phyloP scores from a whole-genome alignment of 2,329 filamentous ascomycete species.

The Amauroascus verrucosus region DNA sequence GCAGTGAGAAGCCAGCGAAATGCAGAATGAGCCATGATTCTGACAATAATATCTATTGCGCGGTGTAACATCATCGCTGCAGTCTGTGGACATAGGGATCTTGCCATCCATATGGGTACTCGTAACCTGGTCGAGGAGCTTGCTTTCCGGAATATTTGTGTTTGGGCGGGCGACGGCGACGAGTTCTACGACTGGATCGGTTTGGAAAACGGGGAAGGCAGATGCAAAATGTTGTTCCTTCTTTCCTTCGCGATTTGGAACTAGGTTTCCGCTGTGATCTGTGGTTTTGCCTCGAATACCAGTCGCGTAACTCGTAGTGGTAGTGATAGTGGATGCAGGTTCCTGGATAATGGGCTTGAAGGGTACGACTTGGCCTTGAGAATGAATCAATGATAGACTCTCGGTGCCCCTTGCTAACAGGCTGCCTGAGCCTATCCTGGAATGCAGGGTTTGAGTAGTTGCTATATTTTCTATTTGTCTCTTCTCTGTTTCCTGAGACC shows the following conservation, averaged over 20 bases:
- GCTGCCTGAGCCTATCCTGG: neutral
- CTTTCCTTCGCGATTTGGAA: constrained; percentile 1
- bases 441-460: neutral
- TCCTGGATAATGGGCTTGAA: constrained; percentile 4
- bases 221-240: constrained; percentile 4
- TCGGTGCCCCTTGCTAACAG: neutral
- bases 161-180: neutral
- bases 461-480: neutral
- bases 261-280: neutral
- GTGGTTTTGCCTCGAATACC: neutral
- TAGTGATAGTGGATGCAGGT: constrained; percentile 33
- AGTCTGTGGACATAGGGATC: neutral
- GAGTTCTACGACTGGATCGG: neutral
- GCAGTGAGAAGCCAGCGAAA: neutral
- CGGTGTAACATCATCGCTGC: neutral
- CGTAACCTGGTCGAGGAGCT: neutral
- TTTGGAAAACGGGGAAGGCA: constrained; percentile 4
- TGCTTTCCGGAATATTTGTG: neutral
- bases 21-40: neutral
- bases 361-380: neutral
- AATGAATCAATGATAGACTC: neutral
- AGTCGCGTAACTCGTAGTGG: constrained; percentile 25
- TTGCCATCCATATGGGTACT: neutral
- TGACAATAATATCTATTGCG: neutral
- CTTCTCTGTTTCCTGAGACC: neutral